Conservation (phyloP, 352 stramenopile genomes). For the Phytopythium oedochilum region DNA sequence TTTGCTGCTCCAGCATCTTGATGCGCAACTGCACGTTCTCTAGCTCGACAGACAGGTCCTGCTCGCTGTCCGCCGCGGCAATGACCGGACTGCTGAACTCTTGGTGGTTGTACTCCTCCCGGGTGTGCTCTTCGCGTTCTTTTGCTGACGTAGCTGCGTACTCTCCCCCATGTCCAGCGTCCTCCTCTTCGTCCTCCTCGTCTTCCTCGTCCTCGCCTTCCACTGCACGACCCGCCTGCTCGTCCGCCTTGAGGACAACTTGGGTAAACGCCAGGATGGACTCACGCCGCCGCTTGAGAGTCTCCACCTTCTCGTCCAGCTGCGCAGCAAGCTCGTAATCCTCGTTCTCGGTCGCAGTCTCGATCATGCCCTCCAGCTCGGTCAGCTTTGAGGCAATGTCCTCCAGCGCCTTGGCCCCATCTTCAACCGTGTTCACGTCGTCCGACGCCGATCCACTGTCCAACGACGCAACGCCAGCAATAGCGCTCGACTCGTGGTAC, state of each 20-base stretch:
- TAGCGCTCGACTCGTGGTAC: constrained; percentile 11
- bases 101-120: constrained; percentile 20
- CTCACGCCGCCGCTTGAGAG: constrained; percentile 44
- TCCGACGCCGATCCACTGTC: constrained; percentile 12
- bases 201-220: constrained; percentile 11
- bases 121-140: constrained; percentile 8
- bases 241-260: constrained; percentile 8
- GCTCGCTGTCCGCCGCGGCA: constrained; percentile 15
- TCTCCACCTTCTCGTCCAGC: constrained; percentile 71
- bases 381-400: constrained; percentile 55
- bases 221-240: constrained; percentile 2
- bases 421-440: constrained; percentile 12
- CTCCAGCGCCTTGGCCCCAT: constrained; percentile 32
- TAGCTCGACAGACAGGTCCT: constrained; percentile 36
- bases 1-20: constrained; percentile 58
- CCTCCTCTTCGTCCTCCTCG: constrained; percentile 18
- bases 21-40: constrained; percentile 38
- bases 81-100: constrained; percentile 35
- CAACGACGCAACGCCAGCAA: neutral
- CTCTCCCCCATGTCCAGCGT: constrained; percentile 8
- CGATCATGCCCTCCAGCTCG: constrained; percentile 62
- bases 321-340: constrained; percentile 76
- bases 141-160: neutral
- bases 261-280: constrained; percentile 29
- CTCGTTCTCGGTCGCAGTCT: constrained; percentile 75